phyloP scores from a whole-genome alignment of 140 eudicot genomes.

The Senecio squalidus region DNA sequence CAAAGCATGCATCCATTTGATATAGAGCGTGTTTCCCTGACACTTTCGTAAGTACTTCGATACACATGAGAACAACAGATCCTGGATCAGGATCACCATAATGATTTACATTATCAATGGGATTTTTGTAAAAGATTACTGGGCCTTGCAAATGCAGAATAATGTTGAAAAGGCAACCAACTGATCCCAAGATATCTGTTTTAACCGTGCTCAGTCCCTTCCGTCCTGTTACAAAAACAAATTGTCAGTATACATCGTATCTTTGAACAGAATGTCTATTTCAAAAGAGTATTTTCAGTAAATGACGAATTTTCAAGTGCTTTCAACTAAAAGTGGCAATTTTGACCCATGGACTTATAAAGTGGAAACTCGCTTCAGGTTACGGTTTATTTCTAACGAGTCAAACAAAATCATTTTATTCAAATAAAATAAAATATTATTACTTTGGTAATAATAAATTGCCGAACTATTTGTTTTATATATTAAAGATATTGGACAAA shows the following conservation, averaged over 20 bases:
- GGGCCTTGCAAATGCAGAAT: slow-evolving; percentile 68
- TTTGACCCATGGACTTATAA: too few species aligned
- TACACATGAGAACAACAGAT: slow-evolving; percentile 70
- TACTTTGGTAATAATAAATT: too few species aligned
- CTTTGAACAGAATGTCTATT: neutral
- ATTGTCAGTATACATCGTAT: slow-evolving; percentile 11
- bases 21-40: slow-evolving; percentile 62
- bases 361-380: too few species aligned
- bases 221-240: slow-evolving; percentile 36
- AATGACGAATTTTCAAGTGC: too few species aligned
- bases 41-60: slow-evolving; percentile 64
- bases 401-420: too few species aligned
- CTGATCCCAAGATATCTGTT: slow-evolving; percentile 46
- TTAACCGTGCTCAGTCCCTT: slow-evolving; percentile 47
- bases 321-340: too few species aligned
- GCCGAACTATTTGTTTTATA: too few species aligned
- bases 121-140: slow-evolving; percentile 33
- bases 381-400: too few species aligned
- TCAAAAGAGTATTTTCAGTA: too few species aligned
- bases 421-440: too few species aligned
- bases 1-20: slow-evolving; percentile 51
- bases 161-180: slow-evolving; percentile 68
- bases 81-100: slow-evolving; percentile 69
- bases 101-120: slow-evolving; percentile 5
- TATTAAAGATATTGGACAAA: too few species aligned